Percentiles rank a stretch among this genome's conserved stretches.
Conservation (phyloP, 495 filamentous ascomycete species). For the Neurospora sp. region DNA sequence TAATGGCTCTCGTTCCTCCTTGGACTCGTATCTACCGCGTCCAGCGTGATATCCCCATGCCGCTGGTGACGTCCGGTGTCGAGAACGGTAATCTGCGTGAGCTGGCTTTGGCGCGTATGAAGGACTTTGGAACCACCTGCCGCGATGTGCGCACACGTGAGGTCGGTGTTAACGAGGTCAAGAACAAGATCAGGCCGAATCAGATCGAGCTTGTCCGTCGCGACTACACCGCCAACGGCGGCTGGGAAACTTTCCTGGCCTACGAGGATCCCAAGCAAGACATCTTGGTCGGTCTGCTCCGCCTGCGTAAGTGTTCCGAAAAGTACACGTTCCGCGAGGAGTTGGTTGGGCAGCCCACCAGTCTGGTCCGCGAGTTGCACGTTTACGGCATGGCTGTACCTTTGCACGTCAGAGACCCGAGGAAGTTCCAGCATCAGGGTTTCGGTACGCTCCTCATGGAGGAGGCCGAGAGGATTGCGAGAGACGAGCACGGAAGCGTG, state of each 20-base stretch:
- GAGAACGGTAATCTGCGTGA: slow-evolving; percentile 97
- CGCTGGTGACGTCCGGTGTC: slow-evolving; percentile 88
- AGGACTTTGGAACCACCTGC: slow-evolving; percentile 95
- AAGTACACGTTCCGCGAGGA: slow-evolving; percentile 88
- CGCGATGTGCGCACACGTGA: slow-evolving; percentile 96
- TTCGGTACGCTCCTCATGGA: slow-evolving; percentile 97
- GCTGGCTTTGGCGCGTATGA: slow-evolving; percentile 87
- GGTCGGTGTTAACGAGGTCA: slow-evolving; percentile 97
- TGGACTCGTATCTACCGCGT: slow-evolving; percentile 99
- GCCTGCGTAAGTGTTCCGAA: slow-evolving; percentile 79
- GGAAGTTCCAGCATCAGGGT: slow-evolving; percentile 97
- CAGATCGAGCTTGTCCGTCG: slow-evolving; percentile 95
- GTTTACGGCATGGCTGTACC: slow-evolving; percentile 95
- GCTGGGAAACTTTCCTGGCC: slow-evolving; percentile 96
- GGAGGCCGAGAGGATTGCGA: slow-evolving; percentile 89
- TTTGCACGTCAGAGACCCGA: slow-evolving; percentile 82
- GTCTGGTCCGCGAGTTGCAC: slow-evolving; percentile 87
- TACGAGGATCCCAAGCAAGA: slow-evolving; percentile 99
- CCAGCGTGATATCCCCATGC: slow-evolving; percentile 98
- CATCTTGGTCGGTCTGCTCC: slow-evolving; percentile 85
- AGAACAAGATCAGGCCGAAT: slow-evolving; percentile 92
- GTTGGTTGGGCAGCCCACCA: slow-evolving; percentile 75
- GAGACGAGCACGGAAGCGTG: slow-evolving; percentile 80
- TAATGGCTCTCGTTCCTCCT: slow-evolving; percentile 85
- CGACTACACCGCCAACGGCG: slow-evolving; percentile 89